A percentile compares a stretch with the other conserved stretches of the same genome.
These are phyloP conservation scores for Durusdinium trenchii DNA, from an alignment of 73 alveolate species.

Conservation along the genomic window DNA sequence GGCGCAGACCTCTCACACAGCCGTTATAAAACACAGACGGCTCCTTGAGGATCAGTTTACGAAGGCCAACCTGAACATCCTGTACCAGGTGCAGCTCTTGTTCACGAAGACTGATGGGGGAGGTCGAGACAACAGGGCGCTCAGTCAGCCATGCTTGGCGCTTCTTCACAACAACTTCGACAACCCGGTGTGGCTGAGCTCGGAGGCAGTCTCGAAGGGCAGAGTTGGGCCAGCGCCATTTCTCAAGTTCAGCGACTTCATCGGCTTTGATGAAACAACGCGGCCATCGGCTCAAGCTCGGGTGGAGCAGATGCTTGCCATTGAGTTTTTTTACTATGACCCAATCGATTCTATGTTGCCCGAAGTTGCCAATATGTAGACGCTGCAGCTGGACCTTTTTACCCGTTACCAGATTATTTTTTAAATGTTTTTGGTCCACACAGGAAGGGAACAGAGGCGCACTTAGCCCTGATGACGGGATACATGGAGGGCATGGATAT, in stretches of 20 bases:
- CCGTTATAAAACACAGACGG: neutral
- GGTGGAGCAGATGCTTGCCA: constrained; percentile 19
- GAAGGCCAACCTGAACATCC: neutral
- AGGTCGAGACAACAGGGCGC: neutral
- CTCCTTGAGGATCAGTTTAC: neutral
- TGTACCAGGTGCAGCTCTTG: neutral
- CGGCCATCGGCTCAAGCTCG: neutral
- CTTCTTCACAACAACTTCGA: neutral
- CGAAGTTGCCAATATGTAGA: neutral
- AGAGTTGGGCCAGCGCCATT: neutral
- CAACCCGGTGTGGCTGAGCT: neutral
- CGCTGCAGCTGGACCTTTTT: neutral
- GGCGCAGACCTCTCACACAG: neutral
- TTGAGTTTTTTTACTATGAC: neutral
- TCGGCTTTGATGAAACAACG: constrained; percentile 3
- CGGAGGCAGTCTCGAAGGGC: neutral
- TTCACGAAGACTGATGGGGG: neutral
- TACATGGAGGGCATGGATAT: neutral
- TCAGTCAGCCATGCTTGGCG: neutral
- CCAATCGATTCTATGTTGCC: too few species aligned
- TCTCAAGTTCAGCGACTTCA: neutral
- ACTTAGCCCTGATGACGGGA: neutral
- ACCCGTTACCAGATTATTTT: too few species aligned
- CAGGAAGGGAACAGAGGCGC: constrained; percentile 17
- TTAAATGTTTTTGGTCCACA: neutral